Evolutionary conservation across 2,329 filamentous ascomycete species (phyloP).

Genomic region (Talaromyces sp.): DNA sequence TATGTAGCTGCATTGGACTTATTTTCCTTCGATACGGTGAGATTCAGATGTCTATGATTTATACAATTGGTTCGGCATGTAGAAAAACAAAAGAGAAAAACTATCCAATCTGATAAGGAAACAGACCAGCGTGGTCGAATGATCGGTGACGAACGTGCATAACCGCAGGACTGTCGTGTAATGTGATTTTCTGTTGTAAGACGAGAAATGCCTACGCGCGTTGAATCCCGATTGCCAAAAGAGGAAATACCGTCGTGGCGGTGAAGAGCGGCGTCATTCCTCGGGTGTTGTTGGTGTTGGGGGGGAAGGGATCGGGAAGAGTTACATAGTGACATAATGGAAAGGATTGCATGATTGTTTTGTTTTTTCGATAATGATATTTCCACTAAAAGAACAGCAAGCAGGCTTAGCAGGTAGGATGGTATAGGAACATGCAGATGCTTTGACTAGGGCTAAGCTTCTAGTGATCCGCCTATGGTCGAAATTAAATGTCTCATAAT

Average conservation of each 20-base stretch:
- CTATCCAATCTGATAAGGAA: not conserved
- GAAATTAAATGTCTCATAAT: slow-evolving; percentile 4
- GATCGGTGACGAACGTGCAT: not conserved
- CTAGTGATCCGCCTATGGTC: not conserved
- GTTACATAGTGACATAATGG: no score
- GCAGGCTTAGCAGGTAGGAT: not conserved
- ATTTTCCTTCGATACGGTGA: no score
- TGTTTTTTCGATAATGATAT: no score
- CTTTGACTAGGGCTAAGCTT: not conserved
- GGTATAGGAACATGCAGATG: not conserved
- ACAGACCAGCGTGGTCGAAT: not conserved
- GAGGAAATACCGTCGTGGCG: not conserved
- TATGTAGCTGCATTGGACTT: no score
- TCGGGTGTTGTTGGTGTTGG: not conserved
- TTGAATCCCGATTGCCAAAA: not conserved
- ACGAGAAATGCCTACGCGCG: not conserved
- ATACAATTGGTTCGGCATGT: no score
- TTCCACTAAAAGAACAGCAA: no score
- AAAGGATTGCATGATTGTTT: no score
- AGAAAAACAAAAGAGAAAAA: not conserved
- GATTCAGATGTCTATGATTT: no score
- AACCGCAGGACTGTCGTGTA: no score
- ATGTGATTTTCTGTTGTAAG: not conserved
- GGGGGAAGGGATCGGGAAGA: no score
- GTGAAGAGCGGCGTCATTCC: not conserved